Evolutionary conservation across 202 grass and related monocot genomes (phyloP).

Genomic region (Tripidium arundinaceum): DNA sequence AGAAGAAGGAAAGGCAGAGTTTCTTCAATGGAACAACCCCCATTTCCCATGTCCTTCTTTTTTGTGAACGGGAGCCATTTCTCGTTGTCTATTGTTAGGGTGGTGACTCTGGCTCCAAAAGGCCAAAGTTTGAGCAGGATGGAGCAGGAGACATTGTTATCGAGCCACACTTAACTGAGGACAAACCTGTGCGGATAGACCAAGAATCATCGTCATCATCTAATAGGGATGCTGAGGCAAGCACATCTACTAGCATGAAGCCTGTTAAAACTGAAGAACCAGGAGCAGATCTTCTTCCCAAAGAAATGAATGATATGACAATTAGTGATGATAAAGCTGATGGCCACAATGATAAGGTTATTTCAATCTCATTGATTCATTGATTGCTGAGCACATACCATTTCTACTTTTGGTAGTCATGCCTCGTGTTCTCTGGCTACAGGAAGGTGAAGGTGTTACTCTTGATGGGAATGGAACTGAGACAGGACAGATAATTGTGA

Average conservation of each 20-base stretch:
- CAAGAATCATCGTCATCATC: conserved; percentile 34
- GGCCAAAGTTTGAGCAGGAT: conserved; percentile 82
- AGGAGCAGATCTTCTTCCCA: conserved; percentile 69
- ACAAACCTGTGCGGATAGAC: conserved; percentile 45
- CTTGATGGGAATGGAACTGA: conserved; percentile 75
- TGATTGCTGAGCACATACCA: neutral
- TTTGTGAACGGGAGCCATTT: neutral
- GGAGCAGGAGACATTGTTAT: conserved; percentile 55
- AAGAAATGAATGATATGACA: conserved; percentile 88
- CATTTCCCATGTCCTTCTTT: neutral
- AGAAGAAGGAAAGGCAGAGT: neutral
- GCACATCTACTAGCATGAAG: conserved; percentile 59
- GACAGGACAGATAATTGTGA: conserved; percentile 83
- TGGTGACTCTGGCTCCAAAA: conserved; percentile 77
- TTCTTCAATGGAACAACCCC: neutral
- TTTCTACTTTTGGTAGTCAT: conserved; percentile 33
- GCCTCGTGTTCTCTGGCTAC: conserved; percentile 26
- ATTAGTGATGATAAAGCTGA: conserved; percentile 81
- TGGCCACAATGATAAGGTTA: conserved; percentile 71
- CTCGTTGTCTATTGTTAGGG: conserved; percentile 34
- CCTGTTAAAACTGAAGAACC: conserved; percentile 55
- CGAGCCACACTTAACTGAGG: conserved; percentile 45
- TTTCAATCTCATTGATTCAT: conserved; percentile 7
- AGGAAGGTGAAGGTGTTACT: conserved; percentile 57
- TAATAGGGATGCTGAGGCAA: conserved; percentile 62